Percentiles rank a stretch among this genome's conserved stretches.
These are phyloP conservation scores for Immersiella caudata DNA, from an alignment of 495 filamentous ascomycete species.

Conservation along the genomic window DNA sequence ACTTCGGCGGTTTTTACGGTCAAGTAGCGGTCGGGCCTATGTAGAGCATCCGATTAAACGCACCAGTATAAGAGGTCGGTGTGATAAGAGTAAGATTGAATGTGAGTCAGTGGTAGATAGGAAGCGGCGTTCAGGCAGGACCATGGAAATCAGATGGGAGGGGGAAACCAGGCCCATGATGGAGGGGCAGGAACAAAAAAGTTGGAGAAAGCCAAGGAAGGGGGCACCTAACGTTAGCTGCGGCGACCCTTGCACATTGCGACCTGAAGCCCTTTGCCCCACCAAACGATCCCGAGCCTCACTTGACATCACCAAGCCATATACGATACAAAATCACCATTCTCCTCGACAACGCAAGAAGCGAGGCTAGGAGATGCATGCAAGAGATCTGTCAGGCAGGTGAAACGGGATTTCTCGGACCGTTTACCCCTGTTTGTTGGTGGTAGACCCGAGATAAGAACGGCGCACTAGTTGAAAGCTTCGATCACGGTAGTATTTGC, in stretches of 20 bases:
- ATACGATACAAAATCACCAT: background rate
- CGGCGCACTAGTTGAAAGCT: background rate
- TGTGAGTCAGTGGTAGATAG: background rate
- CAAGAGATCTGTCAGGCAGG: background rate
- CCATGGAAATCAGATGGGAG: background rate
- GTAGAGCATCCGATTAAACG: background rate
- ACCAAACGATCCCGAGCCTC: background rate
- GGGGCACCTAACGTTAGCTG: background rate
- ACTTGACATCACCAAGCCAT: background rate
- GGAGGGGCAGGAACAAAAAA: background rate
- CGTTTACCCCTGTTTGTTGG: conserved; percentile 18
- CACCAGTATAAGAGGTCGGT: background rate
- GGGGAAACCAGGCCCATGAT: background rate
- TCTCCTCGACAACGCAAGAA: background rate
- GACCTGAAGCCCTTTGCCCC: background rate
- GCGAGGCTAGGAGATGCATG: background rate
- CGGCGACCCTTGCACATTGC: conserved; percentile 11
- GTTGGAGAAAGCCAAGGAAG: conserved; percentile 1
- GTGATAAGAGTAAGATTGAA: background rate
- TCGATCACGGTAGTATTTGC: background rate
- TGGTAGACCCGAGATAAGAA: conserved; percentile 27
- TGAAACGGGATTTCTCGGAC: conserved; percentile 25
- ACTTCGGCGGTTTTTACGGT: background rate
- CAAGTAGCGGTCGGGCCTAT: background rate
- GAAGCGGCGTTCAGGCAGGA: background rate